These are phyloP conservation scores for Mycosarcoma maydis DNA, from an alignment of 1,284 basidiomycete species.

Conservation along the genomic window DNA sequence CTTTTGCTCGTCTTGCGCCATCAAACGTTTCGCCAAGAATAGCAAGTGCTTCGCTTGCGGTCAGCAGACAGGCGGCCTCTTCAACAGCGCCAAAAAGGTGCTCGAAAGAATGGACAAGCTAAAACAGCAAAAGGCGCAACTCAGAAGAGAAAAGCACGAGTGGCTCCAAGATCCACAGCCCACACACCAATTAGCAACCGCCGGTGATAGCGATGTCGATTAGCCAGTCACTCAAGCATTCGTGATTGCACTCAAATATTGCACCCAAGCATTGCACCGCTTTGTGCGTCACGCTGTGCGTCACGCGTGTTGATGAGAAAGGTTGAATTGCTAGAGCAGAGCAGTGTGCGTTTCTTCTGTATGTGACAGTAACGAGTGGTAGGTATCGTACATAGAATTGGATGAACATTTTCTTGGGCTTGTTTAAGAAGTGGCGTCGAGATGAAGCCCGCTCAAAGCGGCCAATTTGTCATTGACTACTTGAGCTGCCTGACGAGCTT, in stretches of 20 bases:
- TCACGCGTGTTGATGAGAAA: no score
- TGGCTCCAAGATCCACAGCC: constrained; percentile 33
- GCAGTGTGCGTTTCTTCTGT: no score
- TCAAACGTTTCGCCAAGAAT: constrained; percentile 90
- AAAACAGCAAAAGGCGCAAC: constrained; percentile 30
- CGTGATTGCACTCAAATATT: no score
- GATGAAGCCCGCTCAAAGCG: constrained; percentile 2
- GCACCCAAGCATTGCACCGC: no score
- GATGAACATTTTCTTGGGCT: not conserved
- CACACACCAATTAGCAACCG: constrained; percentile 21
- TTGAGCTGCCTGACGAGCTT: constrained; percentile 3
- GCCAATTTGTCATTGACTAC: constrained; percentile 21
- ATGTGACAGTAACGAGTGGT: no score
- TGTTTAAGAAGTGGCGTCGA: constrained; percentile 7
- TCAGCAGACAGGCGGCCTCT: constrained; percentile 90
- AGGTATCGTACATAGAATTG: no score
- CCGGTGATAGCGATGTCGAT: constrained; percentile 23
- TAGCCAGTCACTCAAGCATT: no score
- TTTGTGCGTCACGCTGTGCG: no score
- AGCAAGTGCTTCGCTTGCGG: constrained; percentile 96
- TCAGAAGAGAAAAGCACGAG: constrained; percentile 22
- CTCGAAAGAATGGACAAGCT: constrained; percentile 74
- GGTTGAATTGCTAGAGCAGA: no score
- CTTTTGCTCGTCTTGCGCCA: constrained; percentile 89
- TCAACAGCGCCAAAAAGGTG: constrained; percentile 86